phyloP scores from a whole-genome alignment of 768 basidiomycete species.

The Boletales sp. region DNA sequence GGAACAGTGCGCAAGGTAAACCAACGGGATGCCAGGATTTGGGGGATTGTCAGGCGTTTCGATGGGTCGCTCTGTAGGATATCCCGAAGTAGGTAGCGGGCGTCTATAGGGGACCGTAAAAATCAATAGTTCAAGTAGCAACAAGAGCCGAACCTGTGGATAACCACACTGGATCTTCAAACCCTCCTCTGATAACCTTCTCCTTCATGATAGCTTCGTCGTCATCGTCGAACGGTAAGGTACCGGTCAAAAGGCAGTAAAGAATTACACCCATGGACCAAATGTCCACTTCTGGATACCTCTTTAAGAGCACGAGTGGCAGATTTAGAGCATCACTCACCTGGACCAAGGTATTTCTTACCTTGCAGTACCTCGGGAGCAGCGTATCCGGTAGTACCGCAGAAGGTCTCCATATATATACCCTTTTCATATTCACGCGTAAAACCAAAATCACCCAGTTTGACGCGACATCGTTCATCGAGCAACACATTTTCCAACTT shows the following conservation, averaged over 20 bases:
- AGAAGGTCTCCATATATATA: conserved; percentile 84
- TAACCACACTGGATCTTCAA: conserved; percentile 91
- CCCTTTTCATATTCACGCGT: conserved; percentile 86
- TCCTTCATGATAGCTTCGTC: conserved; percentile 79
- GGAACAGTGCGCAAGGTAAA: conserved; percentile 45
- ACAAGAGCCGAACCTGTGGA: conserved; percentile 58
- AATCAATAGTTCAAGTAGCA: not conserved
- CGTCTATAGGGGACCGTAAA: conserved; percentile 48
- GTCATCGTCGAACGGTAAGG: conserved; percentile 88
- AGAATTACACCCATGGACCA: conserved; percentile 95
- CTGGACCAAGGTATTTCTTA: conserved; percentile 86
- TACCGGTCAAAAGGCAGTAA: conserved; percentile 85
- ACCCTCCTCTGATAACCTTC: conserved; percentile 81
- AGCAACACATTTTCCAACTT: conserved; percentile 94
- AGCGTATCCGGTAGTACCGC: conserved; percentile 93
- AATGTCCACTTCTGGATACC: conserved; percentile 76
- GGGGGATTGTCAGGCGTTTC: conserved; percentile 74
- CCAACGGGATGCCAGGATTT: conserved; percentile 86
- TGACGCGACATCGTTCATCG: conserved; percentile 87
- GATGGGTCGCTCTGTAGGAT: conserved; percentile 76
- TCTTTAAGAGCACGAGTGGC: conserved; percentile 8
- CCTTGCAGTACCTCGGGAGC: conserved; percentile 90
- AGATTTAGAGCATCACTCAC: conserved; percentile 38
- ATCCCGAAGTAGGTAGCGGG: conserved; percentile 75
- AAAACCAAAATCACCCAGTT: conserved; percentile 94